Evolutionary conservation across 768 basidiomycete genomes (phyloP).

Genomic region (Mycena galericulata): DNA sequence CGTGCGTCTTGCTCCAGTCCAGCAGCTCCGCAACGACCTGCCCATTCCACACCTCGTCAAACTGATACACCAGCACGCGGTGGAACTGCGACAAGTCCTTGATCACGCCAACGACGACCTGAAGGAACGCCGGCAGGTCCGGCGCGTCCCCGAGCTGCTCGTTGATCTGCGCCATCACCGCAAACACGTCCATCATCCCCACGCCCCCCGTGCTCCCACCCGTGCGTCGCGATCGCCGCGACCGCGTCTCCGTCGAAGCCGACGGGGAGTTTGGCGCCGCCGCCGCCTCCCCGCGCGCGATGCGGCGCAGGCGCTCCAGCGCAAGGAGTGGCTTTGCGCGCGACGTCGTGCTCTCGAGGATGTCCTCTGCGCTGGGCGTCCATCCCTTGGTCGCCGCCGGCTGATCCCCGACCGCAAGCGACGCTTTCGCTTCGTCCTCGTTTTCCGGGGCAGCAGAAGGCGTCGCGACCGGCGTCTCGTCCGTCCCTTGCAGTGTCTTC

Average conservation of each 20-base stretch:
- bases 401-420: constrained; percentile 34
- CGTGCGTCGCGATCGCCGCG: constrained; percentile 36
- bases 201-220: constrained; percentile 44
- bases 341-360: constrained; percentile 79
- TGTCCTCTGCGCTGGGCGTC: constrained; percentile 65
- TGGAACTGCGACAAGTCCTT: constrained; percentile 88
- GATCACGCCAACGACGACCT: constrained; percentile 76
- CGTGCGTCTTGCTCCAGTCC: constrained; percentile 80
- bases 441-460: background rate
- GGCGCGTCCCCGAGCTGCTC: constrained; percentile 78
- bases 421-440: background rate
- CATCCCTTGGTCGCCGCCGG: constrained; percentile 44
- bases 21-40: constrained; percentile 84
- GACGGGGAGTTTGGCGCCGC: constrained; percentile 10
- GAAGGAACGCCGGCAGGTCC: constrained; percentile 76
- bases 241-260: constrained; percentile 15
- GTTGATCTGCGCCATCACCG: constrained; percentile 82
- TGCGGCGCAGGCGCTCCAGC: constrained; percentile 73
- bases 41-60: constrained; percentile 85
- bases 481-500: constrained; percentile 15
- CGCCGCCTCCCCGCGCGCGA: constrained; percentile 43
- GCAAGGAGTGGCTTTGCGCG: constrained; percentile 76
- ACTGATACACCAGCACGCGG: constrained; percentile 85
- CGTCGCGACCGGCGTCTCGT: background rate
- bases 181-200: constrained; percentile 85